Evolutionary conservation across 2,329 filamentous ascomycete species (phyloP).

Genomic region (Endothia cerciana): DNA sequence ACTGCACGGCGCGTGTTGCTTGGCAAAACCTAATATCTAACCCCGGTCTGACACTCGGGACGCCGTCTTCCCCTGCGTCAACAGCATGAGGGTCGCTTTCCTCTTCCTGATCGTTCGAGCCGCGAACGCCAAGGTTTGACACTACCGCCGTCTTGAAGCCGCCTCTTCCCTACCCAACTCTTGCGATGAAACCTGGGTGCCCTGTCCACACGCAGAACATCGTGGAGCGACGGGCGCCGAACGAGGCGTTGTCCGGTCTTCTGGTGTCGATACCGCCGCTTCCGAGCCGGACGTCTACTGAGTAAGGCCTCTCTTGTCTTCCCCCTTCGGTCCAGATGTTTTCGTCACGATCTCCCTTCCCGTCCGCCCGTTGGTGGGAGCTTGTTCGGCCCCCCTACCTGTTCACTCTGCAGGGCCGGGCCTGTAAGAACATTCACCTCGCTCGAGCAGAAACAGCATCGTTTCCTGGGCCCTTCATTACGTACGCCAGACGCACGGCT

Average conservation of each 20-base stretch:
- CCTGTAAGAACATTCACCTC: slow-evolving; percentile 1
- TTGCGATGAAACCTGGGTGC: slow-evolving; percentile 18
- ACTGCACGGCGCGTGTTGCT: neutral
- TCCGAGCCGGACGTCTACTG: slow-evolving; percentile 6
- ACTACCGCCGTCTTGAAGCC: slow-evolving; percentile 23
- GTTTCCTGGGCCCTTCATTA: slow-evolving; percentile 13
- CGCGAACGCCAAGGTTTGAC: slow-evolving; percentile 21
- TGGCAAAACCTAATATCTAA: slow-evolving; percentile 20
- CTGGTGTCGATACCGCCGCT: neutral
- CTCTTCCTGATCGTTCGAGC: neutral
- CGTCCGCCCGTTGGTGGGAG: slow-evolving; percentile 11
- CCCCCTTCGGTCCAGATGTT: neutral
- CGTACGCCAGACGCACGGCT: slow-evolving; percentile 25
- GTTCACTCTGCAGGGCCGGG: slow-evolving; percentile 6
- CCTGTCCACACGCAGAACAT: neutral
- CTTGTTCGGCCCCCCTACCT: neutral
- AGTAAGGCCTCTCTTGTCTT: slow-evolving; percentile 1
- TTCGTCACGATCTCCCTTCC: neutral
- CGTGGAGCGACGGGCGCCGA: neutral
- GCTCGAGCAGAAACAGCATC: slow-evolving; percentile 5
- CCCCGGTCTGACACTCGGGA: slow-evolving; percentile 12
- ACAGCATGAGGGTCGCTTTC: neutral
- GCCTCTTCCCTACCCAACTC: slow-evolving; percentile 9
- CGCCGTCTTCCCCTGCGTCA: slow-evolving; percentile 2
- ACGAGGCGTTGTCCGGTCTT: neutral